These are phyloP conservation scores for Saccharomycopsis amapae DNA, from an alignment of 805 yeast species.

Conservation along the genomic window DNA sequence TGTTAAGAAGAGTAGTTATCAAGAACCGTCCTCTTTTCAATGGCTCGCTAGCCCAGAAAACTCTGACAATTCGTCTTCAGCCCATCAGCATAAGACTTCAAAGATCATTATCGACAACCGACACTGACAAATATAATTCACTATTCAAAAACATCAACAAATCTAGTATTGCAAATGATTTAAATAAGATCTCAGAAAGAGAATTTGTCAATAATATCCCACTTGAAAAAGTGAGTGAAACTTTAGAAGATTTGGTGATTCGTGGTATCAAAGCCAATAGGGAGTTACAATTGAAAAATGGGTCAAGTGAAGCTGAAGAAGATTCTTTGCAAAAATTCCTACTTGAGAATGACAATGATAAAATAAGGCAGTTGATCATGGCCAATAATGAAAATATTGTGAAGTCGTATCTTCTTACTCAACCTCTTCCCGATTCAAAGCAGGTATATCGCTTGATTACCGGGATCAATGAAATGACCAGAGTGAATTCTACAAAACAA, in stretches of 20 bases:
- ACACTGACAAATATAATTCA: too few relatives aligned
- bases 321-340: background rate
- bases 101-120: too few relatives aligned
- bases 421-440: conserved; percentile 16
- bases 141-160: too few relatives aligned
- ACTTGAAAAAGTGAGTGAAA: background rate
- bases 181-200: background rate
- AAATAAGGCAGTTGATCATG: background rate
- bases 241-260: background rate
- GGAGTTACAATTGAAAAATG: background rate
- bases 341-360: background rate
- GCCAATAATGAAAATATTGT: conserved; percentile 5
- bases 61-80: too few relatives aligned
- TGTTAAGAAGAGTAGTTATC: too few relatives aligned
- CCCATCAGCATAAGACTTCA: too few relatives aligned
- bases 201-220: background rate
- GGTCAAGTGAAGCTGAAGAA: background rate
- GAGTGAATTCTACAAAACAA: background rate
- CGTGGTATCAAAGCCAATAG: background rate
- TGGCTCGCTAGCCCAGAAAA: too few relatives aligned
- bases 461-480: background rate
- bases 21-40: too few relatives aligned
- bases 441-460: conserved; percentile 7
- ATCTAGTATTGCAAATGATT: too few relatives aligned
- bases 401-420: conserved; percentile 12